Evolutionary conservation across 768 basidiomycete genomes (phyloP).

Genomic region (Sarcomyxa edulis): DNA sequence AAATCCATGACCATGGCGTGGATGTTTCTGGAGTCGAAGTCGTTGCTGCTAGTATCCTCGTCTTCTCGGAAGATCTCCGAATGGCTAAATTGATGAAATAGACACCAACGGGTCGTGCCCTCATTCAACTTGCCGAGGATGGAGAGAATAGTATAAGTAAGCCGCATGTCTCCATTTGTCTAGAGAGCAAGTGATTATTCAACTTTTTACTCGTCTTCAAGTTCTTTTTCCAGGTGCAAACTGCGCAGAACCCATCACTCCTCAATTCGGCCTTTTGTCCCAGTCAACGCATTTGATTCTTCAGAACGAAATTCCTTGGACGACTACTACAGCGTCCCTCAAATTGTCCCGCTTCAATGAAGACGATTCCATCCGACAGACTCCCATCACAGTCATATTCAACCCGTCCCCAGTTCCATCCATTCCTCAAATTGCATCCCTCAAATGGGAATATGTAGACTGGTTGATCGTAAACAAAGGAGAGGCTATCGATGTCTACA

Average conservation of each 20-base stretch:
- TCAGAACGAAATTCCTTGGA: slow-evolving; percentile 53
- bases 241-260: slow-evolving; percentile 21
- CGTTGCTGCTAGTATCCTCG: slow-evolving; percentile 26
- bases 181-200: no score
- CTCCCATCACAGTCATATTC: slow-evolving; percentile 23
- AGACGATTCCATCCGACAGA: no score
- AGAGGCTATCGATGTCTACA: slow-evolving; percentile 35
- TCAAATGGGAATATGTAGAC: slow-evolving; percentile 46
- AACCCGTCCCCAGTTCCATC: slow-evolving; percentile 57
- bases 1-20: slow-evolving; percentile 34
- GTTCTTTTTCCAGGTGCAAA: slow-evolving; percentile 60
- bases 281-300: slow-evolving; percentile 44
- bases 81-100: slow-evolving; percentile 11
- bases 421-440: slow-evolving; percentile 27
- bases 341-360: slow-evolving; percentile 12
- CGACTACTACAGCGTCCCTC: slow-evolving; percentile 34
- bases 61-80: neutral
- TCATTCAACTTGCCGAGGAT: slow-evolving; percentile 51
- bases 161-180: slow-evolving; percentile 13
- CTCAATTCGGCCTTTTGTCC: slow-evolving; percentile 23
- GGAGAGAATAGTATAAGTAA: slow-evolving; percentile 63
- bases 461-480: slow-evolving; percentile 56
- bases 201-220: slow-evolving; percentile 10
- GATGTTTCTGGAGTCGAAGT: slow-evolving; percentile 31
- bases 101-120: slow-evolving; percentile 52